A percentile compares a stretch with the other conserved stretches of the same genome.
Conservation (phyloP, 176 grass and related monocot genomes). For the Cymbopogon citratus region DNA sequence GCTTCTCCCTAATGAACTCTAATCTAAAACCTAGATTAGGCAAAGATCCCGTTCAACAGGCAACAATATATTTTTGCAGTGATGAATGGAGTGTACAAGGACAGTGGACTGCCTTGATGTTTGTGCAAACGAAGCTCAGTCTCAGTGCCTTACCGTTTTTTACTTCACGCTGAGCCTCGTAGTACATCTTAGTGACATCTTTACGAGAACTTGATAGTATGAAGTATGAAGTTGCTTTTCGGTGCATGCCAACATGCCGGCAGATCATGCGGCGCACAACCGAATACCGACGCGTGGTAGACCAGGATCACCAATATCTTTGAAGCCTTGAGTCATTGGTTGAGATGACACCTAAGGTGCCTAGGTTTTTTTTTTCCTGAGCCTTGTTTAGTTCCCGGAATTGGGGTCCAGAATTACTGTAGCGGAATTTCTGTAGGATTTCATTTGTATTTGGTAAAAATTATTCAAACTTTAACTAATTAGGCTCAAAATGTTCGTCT, state of each 20-base stretch:
- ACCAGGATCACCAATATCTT: background rate
- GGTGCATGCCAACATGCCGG: background rate
- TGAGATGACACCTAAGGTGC: background rate
- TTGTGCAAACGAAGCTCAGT: background rate
- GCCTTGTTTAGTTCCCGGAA: no score
- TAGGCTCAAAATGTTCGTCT: no score
- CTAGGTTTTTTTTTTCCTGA: no score
- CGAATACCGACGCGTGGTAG: slow-evolving; percentile 4
- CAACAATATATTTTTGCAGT: no score
- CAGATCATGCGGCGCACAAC: background rate
- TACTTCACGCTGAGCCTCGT: background rate
- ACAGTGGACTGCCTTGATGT: background rate
- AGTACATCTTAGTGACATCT: background rate
- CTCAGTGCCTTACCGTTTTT: background rate
- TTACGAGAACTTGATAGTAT: background rate
- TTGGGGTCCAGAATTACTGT: no score
- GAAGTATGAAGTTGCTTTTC: background rate
- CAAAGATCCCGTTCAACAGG: no score
- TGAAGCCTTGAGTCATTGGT: background rate
- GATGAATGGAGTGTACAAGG: background rate
- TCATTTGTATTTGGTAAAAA: no score
- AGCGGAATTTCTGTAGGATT: no score
- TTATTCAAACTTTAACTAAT: no score
- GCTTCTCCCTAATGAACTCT: no score
- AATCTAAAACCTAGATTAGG: no score